phyloP scores from a whole-genome alignment of 2,329 filamentous ascomycete species.

The Ophiocordyceps australis region DNA sequence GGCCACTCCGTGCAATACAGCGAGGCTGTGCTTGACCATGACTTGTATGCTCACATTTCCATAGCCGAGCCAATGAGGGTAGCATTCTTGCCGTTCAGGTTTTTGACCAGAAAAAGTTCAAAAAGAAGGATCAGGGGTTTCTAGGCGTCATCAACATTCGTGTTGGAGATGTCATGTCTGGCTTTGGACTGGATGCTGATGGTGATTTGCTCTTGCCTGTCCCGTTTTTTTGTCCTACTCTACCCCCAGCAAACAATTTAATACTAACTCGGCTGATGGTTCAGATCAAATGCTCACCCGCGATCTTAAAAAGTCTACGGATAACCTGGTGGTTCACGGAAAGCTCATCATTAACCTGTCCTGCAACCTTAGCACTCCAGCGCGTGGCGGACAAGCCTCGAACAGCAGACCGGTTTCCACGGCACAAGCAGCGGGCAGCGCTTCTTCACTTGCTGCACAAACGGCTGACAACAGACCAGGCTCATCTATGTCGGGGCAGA shows the following conservation, averaged over 20 bases:
- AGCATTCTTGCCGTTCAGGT: slow-evolving; percentile 96
- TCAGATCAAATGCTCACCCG: slow-evolving; percentile 94
- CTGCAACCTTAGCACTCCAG: slow-evolving; percentile 64
- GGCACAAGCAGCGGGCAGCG: slow-evolving; percentile 21
- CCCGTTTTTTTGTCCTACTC: too few species aligned
- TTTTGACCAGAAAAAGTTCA: slow-evolving; percentile 99
- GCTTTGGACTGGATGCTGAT: slow-evolving; percentile 75
- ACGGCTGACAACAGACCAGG: slow-evolving; percentile 28
- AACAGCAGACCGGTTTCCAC: slow-evolving; percentile 26
- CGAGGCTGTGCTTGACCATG: neutral
- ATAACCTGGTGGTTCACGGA: slow-evolving; percentile 93
- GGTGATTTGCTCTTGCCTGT: slow-evolving; percentile 37
- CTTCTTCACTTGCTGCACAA: slow-evolving; percentile 24
- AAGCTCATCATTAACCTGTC: slow-evolving; percentile 95
- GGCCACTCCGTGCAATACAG: slow-evolving; percentile 13
- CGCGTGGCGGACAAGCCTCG: slow-evolving; percentile 29
- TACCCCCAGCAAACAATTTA: too few species aligned
- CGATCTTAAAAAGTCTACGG: slow-evolving; percentile 93
- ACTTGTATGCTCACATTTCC: slow-evolving; percentile 2
- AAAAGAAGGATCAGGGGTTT: slow-evolving; percentile 99
- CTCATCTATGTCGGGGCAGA: slow-evolving; percentile 32
- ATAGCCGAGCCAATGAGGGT: slow-evolving; percentile 77
- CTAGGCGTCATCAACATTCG: slow-evolving; percentile 94
- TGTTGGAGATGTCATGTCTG: slow-evolving; percentile 74
- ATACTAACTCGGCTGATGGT: slow-evolving; percentile 5